Base-by-base conservation (phyloP, 768 basidiomycete genomes). In the Pholiota conissans region DNA sequence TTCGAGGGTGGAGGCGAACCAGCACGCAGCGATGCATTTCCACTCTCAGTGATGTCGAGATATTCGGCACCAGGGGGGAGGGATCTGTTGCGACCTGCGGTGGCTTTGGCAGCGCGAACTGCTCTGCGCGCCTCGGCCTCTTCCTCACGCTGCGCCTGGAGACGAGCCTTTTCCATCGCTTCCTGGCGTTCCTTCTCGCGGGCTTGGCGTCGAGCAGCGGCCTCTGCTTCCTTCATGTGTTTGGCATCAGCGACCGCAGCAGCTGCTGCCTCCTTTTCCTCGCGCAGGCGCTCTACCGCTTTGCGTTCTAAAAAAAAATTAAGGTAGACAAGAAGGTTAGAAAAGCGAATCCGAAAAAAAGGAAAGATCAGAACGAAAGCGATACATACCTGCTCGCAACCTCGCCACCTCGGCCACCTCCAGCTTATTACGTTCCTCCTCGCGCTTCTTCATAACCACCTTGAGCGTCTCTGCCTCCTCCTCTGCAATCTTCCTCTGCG, bases 401-500 rank as follows among this genome's bases (percentile, higher is more conserved):
- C 78, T 74, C 10, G 65, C 79, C 65, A 80, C 81, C 58, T 89
- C 79, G 1, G 22, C 22, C 67, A 84, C 87, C 65, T 86, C 78
- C 52, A 64, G 57, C 51, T 64, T 67, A 9, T 59, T 52, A 49
- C 75, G 73, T 71, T 89, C 80, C 68, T 84, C 87, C 65, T 83
- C 86, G 61, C 85, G 74, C 57, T 77, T 75, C 61, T 85, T 83
- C 27, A 88, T 57, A 40, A 91, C 72, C 13, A 74, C 73, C 59
- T 79, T 79, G 58, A 78, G 78, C 62, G 87, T 78, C 79, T 87
- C 88, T 46, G 81, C 80, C 79, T 94, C 95, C 77, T 95, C 94
- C 67, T 91, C 87, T 59, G 85, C 86, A 52, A 94, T 85, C 80
- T 87, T 93, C 71, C 73, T 77, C 62, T 73, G 65, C 2, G 93